Evolutionary conservation across 2,329 filamentous ascomycete genomes (phyloP).

Genomic region (Exophiala phaeomuriformis): DNA sequence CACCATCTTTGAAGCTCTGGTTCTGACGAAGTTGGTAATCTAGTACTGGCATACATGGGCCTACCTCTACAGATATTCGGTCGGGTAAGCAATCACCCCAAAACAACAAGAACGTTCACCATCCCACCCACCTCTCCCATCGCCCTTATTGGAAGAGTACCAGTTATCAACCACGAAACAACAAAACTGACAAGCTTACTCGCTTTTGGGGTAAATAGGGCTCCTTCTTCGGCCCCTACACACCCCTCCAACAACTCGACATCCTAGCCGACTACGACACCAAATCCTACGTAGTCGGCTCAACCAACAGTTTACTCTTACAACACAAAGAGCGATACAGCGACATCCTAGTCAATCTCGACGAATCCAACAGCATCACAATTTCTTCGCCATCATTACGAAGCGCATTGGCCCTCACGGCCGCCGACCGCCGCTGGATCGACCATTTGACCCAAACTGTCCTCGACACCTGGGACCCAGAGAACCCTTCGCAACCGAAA

Average conservation of each 20-base stretch:
- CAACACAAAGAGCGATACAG: constrained; percentile 95
- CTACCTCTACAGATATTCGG: constrained; percentile 91
- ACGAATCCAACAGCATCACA: constrained; percentile 62
- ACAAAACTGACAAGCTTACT: too few species aligned
- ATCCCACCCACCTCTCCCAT: too few species aligned
- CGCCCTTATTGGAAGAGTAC: too few species aligned
- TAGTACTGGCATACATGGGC: constrained; percentile 85
- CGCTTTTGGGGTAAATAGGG: constrained; percentile 49
- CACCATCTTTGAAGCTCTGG: background rate
- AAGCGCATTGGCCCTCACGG: constrained; percentile 67
- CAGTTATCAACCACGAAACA: too few species aligned
- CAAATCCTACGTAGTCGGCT: constrained; percentile 95
- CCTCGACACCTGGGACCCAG: constrained; percentile 92
- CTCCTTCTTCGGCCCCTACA: constrained; percentile 92
- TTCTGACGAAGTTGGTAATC: constrained; percentile 25
- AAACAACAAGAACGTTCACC: too few species aligned
- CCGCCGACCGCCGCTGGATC: constrained; percentile 89
- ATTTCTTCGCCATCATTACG: constrained; percentile 75
- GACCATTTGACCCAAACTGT: constrained; percentile 90
- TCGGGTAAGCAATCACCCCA: too few species aligned
- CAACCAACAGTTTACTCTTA: constrained; percentile 86
- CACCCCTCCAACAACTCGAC: constrained; percentile 89
- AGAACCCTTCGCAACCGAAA: constrained; percentile 81
- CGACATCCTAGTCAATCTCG: constrained; percentile 92
- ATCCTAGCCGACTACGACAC: constrained; percentile 87